A percentile compares a stretch with the other conserved stretches of the same genome.
Evolutionary conservation across 2,329 filamentous ascomycete genomes (phyloP).

Genomic region (Ophiosphaerella herpotricha): DNA sequence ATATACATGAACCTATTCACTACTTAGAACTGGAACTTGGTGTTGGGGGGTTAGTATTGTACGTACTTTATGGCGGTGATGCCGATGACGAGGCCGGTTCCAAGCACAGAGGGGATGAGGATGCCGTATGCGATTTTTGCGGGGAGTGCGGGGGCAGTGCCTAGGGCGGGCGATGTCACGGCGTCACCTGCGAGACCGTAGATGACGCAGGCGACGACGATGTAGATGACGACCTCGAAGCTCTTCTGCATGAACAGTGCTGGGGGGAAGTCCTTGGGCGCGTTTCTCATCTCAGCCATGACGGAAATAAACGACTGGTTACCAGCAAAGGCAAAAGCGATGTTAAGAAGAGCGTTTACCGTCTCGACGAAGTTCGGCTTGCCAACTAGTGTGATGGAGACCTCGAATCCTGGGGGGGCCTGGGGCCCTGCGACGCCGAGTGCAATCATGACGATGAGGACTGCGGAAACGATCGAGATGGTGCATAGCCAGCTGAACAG

Average conservation of each 20-base stretch:
- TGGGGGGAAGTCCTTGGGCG: constrained; percentile 61
- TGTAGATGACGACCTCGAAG: constrained; percentile 62
- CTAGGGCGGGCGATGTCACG: constrained; percentile 68
- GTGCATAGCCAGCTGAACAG: constrained; percentile 61
- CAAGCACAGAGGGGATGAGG: constrained; percentile 70
- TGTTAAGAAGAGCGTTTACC: constrained; percentile 55
- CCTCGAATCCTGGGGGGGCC: constrained; percentile 33
- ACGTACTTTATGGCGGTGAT: constrained; percentile 69
- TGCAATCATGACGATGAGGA: constrained; percentile 70
- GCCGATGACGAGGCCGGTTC: constrained; percentile 72
- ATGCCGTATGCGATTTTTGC: constrained; percentile 70
- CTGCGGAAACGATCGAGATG: constrained; percentile 65
- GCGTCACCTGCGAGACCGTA: constrained; percentile 67
- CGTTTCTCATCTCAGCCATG: constrained; percentile 66
- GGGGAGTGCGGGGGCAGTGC: constrained; percentile 61
- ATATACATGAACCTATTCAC: constrained; percentile 59
- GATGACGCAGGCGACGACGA: constrained; percentile 69
- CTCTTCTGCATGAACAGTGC: constrained; percentile 63
- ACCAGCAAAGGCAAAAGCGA: constrained; percentile 70
- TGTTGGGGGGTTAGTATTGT: background rate
- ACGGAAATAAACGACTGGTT: constrained; percentile 71
- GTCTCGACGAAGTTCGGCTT: constrained; percentile 34
- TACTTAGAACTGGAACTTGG: background rate
- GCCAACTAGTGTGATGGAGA: constrained; percentile 25
- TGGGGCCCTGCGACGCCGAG: constrained; percentile 59